phyloP scores from a whole-genome alignment of 1,284 basidiomycete species.

The Microbotryum scabiosae region DNA sequence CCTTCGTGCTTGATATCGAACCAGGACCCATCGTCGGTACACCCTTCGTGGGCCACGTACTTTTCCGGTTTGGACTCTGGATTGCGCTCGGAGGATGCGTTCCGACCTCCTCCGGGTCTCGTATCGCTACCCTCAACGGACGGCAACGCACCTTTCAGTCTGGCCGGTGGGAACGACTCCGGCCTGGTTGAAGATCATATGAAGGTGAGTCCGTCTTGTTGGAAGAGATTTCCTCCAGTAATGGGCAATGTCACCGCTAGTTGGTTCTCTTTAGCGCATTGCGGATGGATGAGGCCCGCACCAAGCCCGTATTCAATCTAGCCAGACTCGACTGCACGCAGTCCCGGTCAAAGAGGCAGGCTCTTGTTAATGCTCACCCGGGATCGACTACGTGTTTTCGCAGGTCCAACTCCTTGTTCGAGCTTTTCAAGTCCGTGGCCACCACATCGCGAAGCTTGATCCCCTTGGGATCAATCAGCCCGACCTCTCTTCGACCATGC shows the following conservation, averaged over 20 bases:
- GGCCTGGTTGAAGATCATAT: conserved; percentile 84
- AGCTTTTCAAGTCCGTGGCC: conserved; percentile 97
- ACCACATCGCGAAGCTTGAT: conserved; percentile 91
- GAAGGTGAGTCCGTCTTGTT: conserved; percentile 53
- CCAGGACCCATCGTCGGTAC: conserved; percentile 72
- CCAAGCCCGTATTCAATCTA: background rate
- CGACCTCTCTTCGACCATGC: conserved; percentile 65
- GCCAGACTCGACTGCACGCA: background rate
- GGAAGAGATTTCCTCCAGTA: background rate
- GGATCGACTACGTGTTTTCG: background rate
- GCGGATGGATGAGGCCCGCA: too few species aligned
- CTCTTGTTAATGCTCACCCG: background rate
- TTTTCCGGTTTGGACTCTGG: conserved; percentile 90
- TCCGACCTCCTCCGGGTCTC: conserved; percentile 58
- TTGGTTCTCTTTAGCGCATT: background rate
- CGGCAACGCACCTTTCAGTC: conserved; percentile 71
- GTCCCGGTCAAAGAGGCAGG: background rate
- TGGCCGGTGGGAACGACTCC: conserved; percentile 50
- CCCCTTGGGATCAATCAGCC: conserved; percentile 86
- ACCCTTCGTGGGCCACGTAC: conserved; percentile 91
- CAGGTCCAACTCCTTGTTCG: conserved; percentile 93
- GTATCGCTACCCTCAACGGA: conserved; percentile 54
- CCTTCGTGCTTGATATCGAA: background rate
- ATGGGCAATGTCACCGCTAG: background rate
- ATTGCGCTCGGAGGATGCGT: conserved; percentile 70